Conservation (phyloP, 2,329 filamentous ascomycete species). For the Trichoderma sp. region DNA sequence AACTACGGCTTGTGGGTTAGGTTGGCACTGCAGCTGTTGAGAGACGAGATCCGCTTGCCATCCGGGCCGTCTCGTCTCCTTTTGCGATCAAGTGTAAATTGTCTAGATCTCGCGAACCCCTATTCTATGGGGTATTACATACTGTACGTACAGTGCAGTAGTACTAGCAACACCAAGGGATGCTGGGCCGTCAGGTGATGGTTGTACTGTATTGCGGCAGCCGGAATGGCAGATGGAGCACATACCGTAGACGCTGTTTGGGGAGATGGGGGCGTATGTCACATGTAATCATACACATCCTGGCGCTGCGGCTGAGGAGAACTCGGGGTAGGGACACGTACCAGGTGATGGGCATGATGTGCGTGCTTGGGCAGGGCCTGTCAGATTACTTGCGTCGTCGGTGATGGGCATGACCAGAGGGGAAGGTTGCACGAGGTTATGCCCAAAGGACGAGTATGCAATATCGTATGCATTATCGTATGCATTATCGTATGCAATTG, state of each 20-base stretch:
- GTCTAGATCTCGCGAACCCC: neutral
- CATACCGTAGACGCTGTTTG: neutral
- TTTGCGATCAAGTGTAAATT: neutral
- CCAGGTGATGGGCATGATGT: neutral
- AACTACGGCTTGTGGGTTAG: slow-evolving; percentile 10
- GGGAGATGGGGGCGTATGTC: neutral
- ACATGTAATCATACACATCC: neutral
- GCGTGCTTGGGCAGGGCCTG: neutral
- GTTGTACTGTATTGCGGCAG: neutral
- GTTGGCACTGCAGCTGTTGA: neutral
- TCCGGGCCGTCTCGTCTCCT: slow-evolving; percentile 3
- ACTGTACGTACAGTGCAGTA: too few relatives aligned
- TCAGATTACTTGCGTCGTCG: neutral
- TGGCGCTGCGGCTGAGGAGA: neutral
- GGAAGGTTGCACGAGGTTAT: neutral
- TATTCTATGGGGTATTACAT: slow-evolving; percentile 10
- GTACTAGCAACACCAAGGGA: too few relatives aligned
- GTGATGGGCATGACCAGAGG: neutral
- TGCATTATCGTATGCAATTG: neutral
- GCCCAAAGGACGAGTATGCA: too few relatives aligned
- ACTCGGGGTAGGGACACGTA: neutral
- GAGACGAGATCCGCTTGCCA: neutral
- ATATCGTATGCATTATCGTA: too few relatives aligned
- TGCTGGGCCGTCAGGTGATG: neutral
- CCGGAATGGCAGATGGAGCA: neutral